Evolutionary conservation across 2,329 filamentous ascomycete genomes (phyloP), one percentile per base, ranked within the genome.

Genomic region (Trichoderma sp.): DNA sequence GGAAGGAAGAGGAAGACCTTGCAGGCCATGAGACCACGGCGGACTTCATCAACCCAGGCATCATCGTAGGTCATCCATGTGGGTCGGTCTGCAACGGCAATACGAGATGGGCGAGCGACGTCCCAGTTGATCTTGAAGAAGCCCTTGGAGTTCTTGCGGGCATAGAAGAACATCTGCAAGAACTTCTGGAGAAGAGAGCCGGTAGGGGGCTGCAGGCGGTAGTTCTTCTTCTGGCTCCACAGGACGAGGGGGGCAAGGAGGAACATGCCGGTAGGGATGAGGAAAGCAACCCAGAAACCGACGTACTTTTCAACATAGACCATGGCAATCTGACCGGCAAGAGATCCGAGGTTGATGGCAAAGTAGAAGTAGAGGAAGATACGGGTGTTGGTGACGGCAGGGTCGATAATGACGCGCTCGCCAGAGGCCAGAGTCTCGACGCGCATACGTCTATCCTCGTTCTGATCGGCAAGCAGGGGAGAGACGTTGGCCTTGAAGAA

Each of bases 401-500:
- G 90, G 72, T 92, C 90, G 54, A 91, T 84, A 70, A 92, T 90
- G 70, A 92, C 88, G 22, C 87, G 87, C 78, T 91, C 85, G 64
- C 90, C 90, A 17, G 80, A 78, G 48, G 82, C 79, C 2, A 82
- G 84, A 3, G 64, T 67, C 71, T 86, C 81, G 65, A 92, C 83
- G 59, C 83, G 84, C 70, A 88, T 84, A 69, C 82, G 84, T 4
- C 81, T 84, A 67, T 87, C 85, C 37, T 82, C 83, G 76, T 90
- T 89, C 77, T 92, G 90, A 73, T 92, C 90, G 22, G 89, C 89
- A 67, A 92, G 86, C 19, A 92, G 80, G 0, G 90, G 89, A 0
- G 89, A 88, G 52, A 94, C 90, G 74, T 94, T 94, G 70, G 89
- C 87, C 82, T 94, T 94, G 86, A 94, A 93, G 74, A 92, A 90